Evolutionary conservation across 352 stramenopile species (phyloP), one percentile per base, ranked within the genome.

Genomic region (Phytophthora fragariaefolia): DNA sequence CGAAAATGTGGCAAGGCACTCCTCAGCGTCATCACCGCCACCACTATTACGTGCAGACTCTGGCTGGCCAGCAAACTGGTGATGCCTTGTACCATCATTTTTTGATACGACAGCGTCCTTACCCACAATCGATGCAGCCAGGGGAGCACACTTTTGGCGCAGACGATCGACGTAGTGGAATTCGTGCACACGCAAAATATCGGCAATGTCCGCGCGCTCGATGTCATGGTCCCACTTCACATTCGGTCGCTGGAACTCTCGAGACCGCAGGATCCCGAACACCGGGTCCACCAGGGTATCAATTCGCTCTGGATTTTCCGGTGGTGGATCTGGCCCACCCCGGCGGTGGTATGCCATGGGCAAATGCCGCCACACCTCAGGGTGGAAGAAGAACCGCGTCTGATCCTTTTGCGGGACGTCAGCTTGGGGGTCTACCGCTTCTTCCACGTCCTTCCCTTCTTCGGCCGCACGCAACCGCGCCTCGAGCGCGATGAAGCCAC

Each of bases 121-220:
- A 9, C 27, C 46, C 20, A 46, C 40, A 48, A 60, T 17, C 13
- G 58, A 63, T 0, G 54, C 55, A 6, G 76, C 69, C 17, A 94
- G 73, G 27, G 68, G 20, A 6, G 67, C 64, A 47, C 83, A 94
- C 4, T 71, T 68, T 17, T 68, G 58, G 27, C 80, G 82, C 26
- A 97, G 58, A 53, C 83, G 87, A 63, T 89, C 65, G 7, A 98
- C 85, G 69, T 98, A 98, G 40, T 86, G 55, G 51, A 80, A 96
- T 73, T 98, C 91, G 71, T 98, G 93, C 32, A 97, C 89, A 6
- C 91, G 88, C 15, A 98, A 77, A 56, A 98, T 80, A 65, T 98
- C 92, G 22, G 77, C 82, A 20, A 98, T 89, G 69, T 96, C 76
- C 24, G 89, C 90, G 17, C 68, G 76, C 23, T 80, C 69, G 20